Evolutionary conservation across 441 rosid species (phyloP).

Genomic region (Lepidium campestre): DNA sequence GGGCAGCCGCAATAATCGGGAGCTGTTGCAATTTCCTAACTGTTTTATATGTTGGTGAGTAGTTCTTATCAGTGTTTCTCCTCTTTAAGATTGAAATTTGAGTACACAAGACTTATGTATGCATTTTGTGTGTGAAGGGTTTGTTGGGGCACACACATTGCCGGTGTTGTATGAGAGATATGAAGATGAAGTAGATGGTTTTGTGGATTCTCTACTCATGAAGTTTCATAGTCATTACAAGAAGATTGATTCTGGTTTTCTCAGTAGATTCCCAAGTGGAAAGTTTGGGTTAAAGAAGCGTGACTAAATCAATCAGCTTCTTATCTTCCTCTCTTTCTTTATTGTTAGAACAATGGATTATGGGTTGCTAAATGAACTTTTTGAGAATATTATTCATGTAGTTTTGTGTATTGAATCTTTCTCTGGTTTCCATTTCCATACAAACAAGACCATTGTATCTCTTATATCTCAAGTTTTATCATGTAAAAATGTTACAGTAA

Average conservation of each 20-base stretch:
- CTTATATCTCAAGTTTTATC: no score
- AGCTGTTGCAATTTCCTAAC: slow-evolving; percentile 94
- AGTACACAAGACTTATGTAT: not conserved
- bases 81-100: not conserved
- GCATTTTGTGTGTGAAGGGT: slow-evolving; percentile 42
- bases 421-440: not conserved
- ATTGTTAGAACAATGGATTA: slow-evolving; percentile 13
- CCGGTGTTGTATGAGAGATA: slow-evolving; percentile 85
- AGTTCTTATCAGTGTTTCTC: not conserved
- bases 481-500: no score
- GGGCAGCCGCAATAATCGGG: slow-evolving; percentile 74
- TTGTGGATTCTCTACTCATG: slow-evolving; percentile 42
- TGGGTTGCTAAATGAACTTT: not conserved
- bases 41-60: slow-evolving; percentile 77
- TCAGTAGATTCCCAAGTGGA: slow-evolving; percentile 69
- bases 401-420: slow-evolving; percentile 4
- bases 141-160: slow-evolving; percentile 79
- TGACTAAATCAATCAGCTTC: slow-evolving; percentile 34
- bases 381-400: not conserved
- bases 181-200: slow-evolving; percentile 70
- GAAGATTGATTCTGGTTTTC: slow-evolving; percentile 54
- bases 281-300: slow-evolving; percentile 54
- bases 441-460: not conserved
- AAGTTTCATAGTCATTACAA: slow-evolving; percentile 59
- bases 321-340: not conserved